phyloP scores from a whole-genome alignment of 2,329 filamentous ascomycete species.

The Arthrobotrys megalospora region DNA sequence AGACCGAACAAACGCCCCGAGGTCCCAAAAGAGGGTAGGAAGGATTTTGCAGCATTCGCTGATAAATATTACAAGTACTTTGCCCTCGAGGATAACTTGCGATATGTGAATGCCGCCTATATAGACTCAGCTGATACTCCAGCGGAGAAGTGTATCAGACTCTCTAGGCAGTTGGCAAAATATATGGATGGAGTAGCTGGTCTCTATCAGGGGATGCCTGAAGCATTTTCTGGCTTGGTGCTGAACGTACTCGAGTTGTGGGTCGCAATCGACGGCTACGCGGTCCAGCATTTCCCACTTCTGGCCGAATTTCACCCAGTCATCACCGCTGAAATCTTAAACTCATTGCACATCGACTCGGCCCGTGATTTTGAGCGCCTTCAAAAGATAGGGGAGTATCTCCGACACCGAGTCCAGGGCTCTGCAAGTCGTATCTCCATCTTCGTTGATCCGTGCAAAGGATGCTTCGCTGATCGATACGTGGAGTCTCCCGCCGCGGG shows the following conservation, averaged over 20 bases:
- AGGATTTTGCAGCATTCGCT: conserved; percentile 54
- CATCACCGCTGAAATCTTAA: conserved; percentile 71
- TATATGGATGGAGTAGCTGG: conserved; percentile 67
- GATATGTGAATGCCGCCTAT: conserved; percentile 10
- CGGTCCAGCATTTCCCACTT: conserved; percentile 69
- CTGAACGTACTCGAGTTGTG: conserved; percentile 74
- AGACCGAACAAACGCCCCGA: conserved; percentile 59
- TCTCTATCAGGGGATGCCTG: conserved; percentile 69
- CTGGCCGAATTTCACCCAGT: conserved; percentile 72
- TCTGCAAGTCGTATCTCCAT: conserved; percentile 68
- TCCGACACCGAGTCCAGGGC: conserved; percentile 67
- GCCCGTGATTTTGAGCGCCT: conserved; percentile 71
- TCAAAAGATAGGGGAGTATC: conserved; percentile 70
- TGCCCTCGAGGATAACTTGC: conserved; percentile 38
- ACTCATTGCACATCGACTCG: conserved; percentile 72
- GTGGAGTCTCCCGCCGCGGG: conserved; percentile 66
- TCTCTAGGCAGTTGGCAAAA: conserved; percentile 66
- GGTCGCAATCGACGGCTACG: conserved; percentile 72
- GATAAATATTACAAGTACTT: conserved; percentile 53
- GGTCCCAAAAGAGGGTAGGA: conserved; percentile 32
- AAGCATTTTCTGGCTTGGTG: conserved; percentile 72
- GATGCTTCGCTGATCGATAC: conserved; percentile 71
- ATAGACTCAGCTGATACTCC: conserved; percentile 59
- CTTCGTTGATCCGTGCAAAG: conserved; percentile 68
- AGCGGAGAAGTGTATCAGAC: conserved; percentile 64